phyloP scores from a whole-genome alignment of 1,284 basidiomycete genomes.

The Heterobasidion irregulare region DNA sequence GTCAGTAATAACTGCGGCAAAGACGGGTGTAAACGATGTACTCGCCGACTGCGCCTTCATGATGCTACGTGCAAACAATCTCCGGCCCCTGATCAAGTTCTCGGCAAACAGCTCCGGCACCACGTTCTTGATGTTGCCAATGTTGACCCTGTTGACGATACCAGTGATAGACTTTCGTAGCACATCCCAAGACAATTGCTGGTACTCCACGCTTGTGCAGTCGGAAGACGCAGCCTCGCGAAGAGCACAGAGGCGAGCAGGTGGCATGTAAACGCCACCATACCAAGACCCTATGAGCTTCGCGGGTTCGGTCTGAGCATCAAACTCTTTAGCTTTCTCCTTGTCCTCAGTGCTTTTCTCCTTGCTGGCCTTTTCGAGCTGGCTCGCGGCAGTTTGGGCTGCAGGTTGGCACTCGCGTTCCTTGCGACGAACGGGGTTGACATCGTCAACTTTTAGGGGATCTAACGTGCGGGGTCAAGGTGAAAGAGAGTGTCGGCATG shows the following conservation, averaged over 20 bases:
- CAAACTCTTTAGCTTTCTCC: constrained; percentile 39
- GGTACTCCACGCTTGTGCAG: constrained; percentile 88
- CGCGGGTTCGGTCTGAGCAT: constrained; percentile 73
- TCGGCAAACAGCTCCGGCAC: constrained; percentile 91
- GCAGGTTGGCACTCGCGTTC: constrained; percentile 76
- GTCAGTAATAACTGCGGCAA: constrained; percentile 89
- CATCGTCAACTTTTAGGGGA: constrained; percentile 58
- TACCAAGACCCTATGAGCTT: constrained; percentile 74
- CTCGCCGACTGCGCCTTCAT: constrained; percentile 98
- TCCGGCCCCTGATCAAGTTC: constrained; percentile 86
- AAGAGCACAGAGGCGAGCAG: constrained; percentile 85
- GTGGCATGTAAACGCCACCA: constrained; percentile 96
- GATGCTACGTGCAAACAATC: constrained; percentile 85
- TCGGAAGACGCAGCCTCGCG: constrained; percentile 83
- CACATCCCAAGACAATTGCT: constrained; percentile 96
- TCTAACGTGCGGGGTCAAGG: constrained; percentile 33
- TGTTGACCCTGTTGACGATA: constrained; percentile 98
- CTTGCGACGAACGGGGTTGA: constrained; percentile 68
- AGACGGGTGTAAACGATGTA: constrained; percentile 96
- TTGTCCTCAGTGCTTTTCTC: constrained; percentile 25
- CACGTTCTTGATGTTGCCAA: constrained; percentile 94
- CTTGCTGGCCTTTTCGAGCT: constrained; percentile 55
- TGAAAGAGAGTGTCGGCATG: constrained; percentile 56
- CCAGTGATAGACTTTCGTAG: constrained; percentile 97
- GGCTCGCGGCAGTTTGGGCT: constrained; percentile 62